phyloP scores from a whole-genome alignment of 768 basidiomycete species.

The Pleurotus citrinopileatus region DNA sequence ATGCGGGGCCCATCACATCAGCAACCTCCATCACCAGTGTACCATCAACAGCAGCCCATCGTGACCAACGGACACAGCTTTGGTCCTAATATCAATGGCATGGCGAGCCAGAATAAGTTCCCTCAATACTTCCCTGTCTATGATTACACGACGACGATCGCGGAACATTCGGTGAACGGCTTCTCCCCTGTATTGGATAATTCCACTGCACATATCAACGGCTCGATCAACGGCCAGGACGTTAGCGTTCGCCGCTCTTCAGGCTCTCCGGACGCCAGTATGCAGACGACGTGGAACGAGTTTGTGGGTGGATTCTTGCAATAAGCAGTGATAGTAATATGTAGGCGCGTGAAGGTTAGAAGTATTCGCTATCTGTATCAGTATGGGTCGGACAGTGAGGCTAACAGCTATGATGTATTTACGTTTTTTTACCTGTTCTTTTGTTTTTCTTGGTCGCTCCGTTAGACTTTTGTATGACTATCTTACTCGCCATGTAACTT shows the following conservation, averaged over 20 bases:
- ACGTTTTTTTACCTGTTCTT: too few species aligned
- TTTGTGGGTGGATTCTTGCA: constrained; percentile 46
- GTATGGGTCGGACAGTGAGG: too few species aligned
- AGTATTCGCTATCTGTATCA: not conserved
- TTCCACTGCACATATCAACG: constrained; percentile 10
- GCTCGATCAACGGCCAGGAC: constrained; percentile 25
- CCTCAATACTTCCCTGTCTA: constrained; percentile 77
- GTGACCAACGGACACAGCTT: constrained; percentile 17
- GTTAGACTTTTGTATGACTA: not conserved
- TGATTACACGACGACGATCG: constrained; percentile 45
- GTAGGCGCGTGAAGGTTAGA: not conserved
- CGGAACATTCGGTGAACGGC: constrained; percentile 2
- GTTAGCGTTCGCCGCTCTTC: constrained; percentile 40
- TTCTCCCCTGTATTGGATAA: constrained; percentile 13
- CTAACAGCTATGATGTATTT: too few species aligned
- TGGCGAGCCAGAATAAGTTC: constrained; percentile 28
- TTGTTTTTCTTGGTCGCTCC: too few species aligned
- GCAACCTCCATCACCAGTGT: constrained; percentile 12
- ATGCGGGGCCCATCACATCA: constrained; percentile 23
- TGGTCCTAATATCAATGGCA: not conserved
- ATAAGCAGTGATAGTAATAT: not conserved
- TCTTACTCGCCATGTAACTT: not conserved
- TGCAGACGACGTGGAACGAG: constrained; percentile 64
- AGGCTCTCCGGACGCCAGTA: constrained; percentile 58
- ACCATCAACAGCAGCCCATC: constrained; percentile 17